phyloP scores from a whole-genome alignment of 192 early-diverging fungal species.

The Cladochytrium replicatum region DNA sequence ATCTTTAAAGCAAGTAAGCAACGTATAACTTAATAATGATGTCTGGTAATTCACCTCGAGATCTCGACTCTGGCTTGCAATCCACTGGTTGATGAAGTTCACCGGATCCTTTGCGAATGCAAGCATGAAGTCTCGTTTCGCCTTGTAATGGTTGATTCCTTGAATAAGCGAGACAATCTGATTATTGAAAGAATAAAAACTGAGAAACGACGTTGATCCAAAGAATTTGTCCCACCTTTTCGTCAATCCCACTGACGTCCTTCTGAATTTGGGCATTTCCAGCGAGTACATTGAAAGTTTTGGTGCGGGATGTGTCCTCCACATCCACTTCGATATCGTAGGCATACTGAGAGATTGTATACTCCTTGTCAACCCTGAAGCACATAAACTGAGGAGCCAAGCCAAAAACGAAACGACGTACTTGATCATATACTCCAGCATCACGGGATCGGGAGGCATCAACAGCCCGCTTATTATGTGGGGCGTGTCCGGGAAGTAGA shows the following conservation, averaged over 20 bases:
- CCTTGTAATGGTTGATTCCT: constrained; percentile 76
- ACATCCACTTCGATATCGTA: constrained; percentile 91
- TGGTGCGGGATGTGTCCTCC: constrained; percentile 56
- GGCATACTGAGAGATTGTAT: constrained; percentile 61
- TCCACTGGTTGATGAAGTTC: constrained; percentile 86
- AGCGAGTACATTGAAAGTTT: constrained; percentile 31
- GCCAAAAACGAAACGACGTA: constrained; percentile 30
- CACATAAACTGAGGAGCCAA: too few species aligned
- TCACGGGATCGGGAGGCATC: constrained; percentile 72
- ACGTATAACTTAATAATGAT: too few species aligned
- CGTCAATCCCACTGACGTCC: constrained; percentile 34
- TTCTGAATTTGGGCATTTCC: constrained; percentile 11
- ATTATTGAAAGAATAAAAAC: too few species aligned
- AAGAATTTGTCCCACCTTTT: too few species aligned
- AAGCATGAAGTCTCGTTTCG: constrained; percentile 88
- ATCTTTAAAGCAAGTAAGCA: constrained; percentile 23
- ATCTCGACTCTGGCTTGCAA: constrained; percentile 86
- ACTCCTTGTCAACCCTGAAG: constrained; percentile 60
- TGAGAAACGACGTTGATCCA: too few species aligned
- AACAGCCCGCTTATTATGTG: constrained; percentile 70
- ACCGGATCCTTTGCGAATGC: constrained; percentile 77
- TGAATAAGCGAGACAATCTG: constrained; percentile 71
- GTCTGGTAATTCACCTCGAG: constrained; percentile 72
- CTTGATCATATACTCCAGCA: constrained; percentile 81
- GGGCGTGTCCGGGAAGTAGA: constrained; percentile 75